These are phyloP conservation scores for Coemansia guatemalensis DNA, from an alignment of 192 early-diverging fungal species.

Conservation along the genomic window DNA sequence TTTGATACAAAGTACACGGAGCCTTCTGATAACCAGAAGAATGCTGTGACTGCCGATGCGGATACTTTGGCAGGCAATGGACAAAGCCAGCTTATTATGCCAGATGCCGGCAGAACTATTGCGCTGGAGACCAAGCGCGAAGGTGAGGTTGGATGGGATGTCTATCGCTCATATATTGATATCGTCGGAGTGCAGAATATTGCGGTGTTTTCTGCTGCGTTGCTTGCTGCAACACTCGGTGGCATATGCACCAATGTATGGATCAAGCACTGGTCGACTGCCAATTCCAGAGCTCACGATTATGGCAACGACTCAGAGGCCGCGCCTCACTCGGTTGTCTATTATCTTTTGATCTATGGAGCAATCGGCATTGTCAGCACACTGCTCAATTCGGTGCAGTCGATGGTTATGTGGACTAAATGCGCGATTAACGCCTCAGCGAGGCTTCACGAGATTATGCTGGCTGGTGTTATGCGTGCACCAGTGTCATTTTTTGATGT, in stretches of 20 bases:
- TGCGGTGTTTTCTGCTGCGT: conserved; percentile 58
- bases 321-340: conserved; percentile 52
- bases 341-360: conserved; percentile 79
- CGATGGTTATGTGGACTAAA: conserved; percentile 76
- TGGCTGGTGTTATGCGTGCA: conserved; percentile 65
- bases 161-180: conserved; percentile 78
- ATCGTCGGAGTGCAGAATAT: conserved; percentile 65
- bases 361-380: conserved; percentile 70
- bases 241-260: conserved; percentile 64
- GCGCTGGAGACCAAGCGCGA: conserved; percentile 78
- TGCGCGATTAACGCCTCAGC: conserved; percentile 70
- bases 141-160: conserved; percentile 75
- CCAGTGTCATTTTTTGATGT: conserved; percentile 80
- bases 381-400: conserved; percentile 70
- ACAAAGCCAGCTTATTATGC: not conserved
- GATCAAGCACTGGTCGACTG: conserved; percentile 72
- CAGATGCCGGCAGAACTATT: conserved; percentile 49
- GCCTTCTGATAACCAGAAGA: not conserved
- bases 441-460: conserved; percentile 66
- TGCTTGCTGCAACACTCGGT: conserved; percentile 56
- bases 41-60: not conserved
- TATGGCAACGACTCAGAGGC: not conserved
- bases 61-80: conserved; percentile 7
- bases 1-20: not conserved
- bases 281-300: conserved; percentile 47